A percentile compares a stretch with the other conserved stretches of the same genome.
These are phyloP conservation scores for Rhodomyrtus psidioides DNA, from an alignment of 441 rosid genomes.

Conservation along the genomic window DNA sequence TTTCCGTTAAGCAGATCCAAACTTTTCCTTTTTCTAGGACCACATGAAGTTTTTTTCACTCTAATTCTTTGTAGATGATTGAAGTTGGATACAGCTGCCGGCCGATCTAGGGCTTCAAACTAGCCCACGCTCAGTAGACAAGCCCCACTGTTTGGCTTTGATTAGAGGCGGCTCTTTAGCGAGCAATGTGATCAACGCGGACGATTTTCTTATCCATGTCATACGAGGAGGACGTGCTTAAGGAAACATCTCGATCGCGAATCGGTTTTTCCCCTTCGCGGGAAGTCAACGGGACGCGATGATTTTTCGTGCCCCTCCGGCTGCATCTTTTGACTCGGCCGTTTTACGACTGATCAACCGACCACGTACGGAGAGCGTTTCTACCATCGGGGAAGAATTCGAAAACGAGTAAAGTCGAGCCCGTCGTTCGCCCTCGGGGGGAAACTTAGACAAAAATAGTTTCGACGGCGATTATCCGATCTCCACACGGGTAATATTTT, in stretches of 20 bases:
- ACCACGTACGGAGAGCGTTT: neutral
- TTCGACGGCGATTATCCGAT: accelerated
- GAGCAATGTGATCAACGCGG: neutral
- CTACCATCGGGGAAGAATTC: neutral
- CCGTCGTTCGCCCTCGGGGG: neutral
- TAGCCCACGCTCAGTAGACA: neutral
- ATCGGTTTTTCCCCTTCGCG: no score
- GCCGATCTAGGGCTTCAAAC: neutral
- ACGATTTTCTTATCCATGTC: neutral
- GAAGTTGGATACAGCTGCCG: neutral
- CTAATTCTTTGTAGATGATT: neutral
- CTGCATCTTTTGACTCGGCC: neutral
- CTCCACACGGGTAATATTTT: neutral
- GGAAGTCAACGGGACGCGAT: neutral
- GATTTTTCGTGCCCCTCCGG: neutral
- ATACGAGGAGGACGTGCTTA: neutral
- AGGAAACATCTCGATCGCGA: neutral
- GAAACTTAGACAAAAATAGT: neutral
- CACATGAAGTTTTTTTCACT: neutral
- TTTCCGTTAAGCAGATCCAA: no score
- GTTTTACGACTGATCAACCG: neutral
- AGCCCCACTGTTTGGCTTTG: neutral
- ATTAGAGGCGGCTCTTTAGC: neutral
- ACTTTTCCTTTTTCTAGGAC: neutral
- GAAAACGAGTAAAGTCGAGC: neutral